Percentiles rank a stretch among this genome's conserved stretches.
Evolutionary conservation across 352 stramenopile species (phyloP).

Genomic region (Globisporangium barbulae): DNA sequence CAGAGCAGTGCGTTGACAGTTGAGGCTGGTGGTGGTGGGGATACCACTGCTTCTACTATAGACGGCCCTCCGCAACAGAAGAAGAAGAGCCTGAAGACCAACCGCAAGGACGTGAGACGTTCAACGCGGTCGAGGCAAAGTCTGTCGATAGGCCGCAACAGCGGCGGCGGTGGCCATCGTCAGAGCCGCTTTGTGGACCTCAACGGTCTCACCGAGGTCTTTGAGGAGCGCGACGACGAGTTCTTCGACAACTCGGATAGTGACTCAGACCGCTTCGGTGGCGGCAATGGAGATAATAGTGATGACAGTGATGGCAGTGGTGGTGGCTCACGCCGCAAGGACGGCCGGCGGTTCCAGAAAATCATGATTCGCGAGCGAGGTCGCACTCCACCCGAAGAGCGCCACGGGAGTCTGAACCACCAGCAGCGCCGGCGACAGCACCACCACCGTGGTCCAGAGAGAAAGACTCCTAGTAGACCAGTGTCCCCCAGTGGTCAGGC

Average conservation of each 20-base stretch:
- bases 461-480: background rate
- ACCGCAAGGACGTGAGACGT: conserved; percentile 2
- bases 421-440: conserved; percentile 14
- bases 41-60: background rate
- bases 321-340: conserved; percentile 7
- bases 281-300: background rate
- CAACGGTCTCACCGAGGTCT: conserved; percentile 45
- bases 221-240: conserved; percentile 34
- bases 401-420: conserved; percentile 5
- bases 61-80: background rate
- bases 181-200: conserved; percentile 45
- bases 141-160: background rate
- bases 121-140: conserved; percentile 7
- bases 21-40: background rate
- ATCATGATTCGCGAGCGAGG: conserved; percentile 46
- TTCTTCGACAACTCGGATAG: background rate
- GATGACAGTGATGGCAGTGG: conserved; percentile 21
- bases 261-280: background rate
- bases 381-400: conserved; percentile 24
- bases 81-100: conserved; percentile 3
- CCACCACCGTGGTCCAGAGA: background rate
- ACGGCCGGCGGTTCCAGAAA: conserved; percentile 28
- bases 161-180: background rate
- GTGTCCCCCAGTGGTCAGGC: background rate
- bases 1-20: background rate